Base-by-base conservation (phyloP, 2,329 filamentous ascomycete genomes). In the Akanthomyces lecanii region DNA sequence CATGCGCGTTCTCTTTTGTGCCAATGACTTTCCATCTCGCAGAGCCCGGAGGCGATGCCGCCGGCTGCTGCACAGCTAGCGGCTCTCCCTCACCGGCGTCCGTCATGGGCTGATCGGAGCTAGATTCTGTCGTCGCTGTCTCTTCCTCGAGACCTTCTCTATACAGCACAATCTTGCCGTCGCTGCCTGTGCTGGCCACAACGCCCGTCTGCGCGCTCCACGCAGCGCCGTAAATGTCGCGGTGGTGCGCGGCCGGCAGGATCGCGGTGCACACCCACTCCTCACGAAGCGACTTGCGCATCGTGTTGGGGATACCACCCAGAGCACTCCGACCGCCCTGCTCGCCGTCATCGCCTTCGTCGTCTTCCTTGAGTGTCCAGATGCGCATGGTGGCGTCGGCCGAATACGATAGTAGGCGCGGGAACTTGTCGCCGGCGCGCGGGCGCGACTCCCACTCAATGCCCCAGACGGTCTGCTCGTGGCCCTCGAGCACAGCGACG, bases 391-490 rank as follows among this genome's bases (percentile, higher is more conserved):
- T 91, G 63, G 82, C 78, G 71, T 99, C 95, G 65, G 96, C 92
- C 0, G 91, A 96, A 74, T 87, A 92, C n/a, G 89, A 93, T 57
- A 92, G 78, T 42, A 98, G 76, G 40, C 95, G 80, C 1, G 84
- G 83, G 69, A 85, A 85, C 28, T 70, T 72, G 47, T 73, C 74
- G 21, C 74, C 73, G 16, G 60, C 28, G 7, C 71, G 70, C 11
- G 77, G 76, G 36, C 71, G 74, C 5, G 72, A 77, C 80, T 85
- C 90, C 85, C 82, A 92, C 76, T 93, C 88, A 16, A 97, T 73
- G 67, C 87, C 90, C 95, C 95, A 99, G 12, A 98, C 93, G 2
- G 95, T 99, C 2, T 89, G 90, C 33, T 78, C 79, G 72, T 98
- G 94, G 0, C 90, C 92, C 68, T 89, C 85, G 30, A 98, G 79